These are phyloP conservation scores for Scenedesmus sp. DNA, from an alignment of 163 green algal species.

Conservation along the genomic window DNA sequence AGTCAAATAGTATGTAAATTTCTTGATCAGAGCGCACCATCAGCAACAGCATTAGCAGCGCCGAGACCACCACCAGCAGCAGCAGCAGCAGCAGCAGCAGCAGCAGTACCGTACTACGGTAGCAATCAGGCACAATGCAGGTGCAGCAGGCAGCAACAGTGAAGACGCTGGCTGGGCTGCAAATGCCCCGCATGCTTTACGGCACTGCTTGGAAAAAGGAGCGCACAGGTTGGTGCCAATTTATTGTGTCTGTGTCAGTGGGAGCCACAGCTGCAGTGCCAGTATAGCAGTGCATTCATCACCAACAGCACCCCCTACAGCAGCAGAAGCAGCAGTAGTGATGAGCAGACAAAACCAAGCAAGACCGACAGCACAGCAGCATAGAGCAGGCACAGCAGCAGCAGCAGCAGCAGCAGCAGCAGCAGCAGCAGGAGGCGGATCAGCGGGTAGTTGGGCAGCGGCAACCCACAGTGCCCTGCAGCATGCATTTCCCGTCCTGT, in stretches of 20 bases:
- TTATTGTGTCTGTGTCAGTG: neutral
- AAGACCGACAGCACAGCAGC: neutral
- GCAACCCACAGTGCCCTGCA: too few relatives aligned
- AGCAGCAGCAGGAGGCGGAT: too few relatives aligned
- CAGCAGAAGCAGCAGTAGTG: too few relatives aligned
- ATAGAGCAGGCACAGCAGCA: too few relatives aligned
- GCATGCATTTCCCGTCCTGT: too few relatives aligned
- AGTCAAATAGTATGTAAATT: too few relatives aligned
- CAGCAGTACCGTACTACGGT: conserved; percentile 25
- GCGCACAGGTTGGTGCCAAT: neutral
- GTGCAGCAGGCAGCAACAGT: neutral
- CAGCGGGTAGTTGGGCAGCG: neutral
- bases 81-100: conserved; percentile 1
- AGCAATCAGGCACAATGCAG: neutral
- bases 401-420: neutral
- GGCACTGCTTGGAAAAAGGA: conserved; percentile 46
- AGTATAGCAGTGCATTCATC: too few relatives aligned
- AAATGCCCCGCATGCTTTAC: conserved; percentile 43
- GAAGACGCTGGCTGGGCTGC: neutral
- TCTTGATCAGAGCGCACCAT: neutral
- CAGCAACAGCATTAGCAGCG: neutral
- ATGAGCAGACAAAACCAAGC: neutral
- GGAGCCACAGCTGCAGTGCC: neutral
- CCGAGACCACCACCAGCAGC: neutral
- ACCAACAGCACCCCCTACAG: too few relatives aligned